Conservation (phyloP, 2,329 filamentous ascomycete genomes). For the Lecanicillium sp. region DNA sequence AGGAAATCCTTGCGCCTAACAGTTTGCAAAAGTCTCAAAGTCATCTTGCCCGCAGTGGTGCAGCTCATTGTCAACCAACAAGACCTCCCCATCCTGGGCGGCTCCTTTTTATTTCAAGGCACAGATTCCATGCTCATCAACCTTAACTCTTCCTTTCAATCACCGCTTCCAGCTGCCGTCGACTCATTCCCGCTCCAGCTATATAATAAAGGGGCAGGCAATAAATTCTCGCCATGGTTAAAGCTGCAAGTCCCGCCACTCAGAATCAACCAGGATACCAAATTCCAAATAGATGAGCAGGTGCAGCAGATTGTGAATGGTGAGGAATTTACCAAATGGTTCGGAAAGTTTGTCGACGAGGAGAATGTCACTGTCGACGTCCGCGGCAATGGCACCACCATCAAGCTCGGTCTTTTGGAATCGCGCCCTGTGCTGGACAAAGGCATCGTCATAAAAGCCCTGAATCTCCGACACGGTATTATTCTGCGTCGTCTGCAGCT, state of each 20-base stretch:
- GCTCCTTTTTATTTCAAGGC: slow-evolving; percentile 1
- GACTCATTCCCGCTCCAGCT: not conserved
- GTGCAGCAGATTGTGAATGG: not conserved
- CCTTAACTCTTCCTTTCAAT: not conserved
- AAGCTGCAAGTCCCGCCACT: not conserved
- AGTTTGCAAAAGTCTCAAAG: slow-evolving; percentile 1
- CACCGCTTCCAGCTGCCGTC: not conserved
- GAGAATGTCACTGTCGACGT: slow-evolving; percentile 1
- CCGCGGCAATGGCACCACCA: not conserved
- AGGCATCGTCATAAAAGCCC: not conserved
- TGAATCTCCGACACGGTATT: not conserved
- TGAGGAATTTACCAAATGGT: slow-evolving; percentile 2
- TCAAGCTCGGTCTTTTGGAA: not conserved
- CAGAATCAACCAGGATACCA: not conserved
- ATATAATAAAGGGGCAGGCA: not conserved
- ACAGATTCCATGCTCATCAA: slow-evolving; percentile 2
- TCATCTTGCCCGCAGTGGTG: slow-evolving; percentile 2
- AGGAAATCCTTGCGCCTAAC: too few relatives aligned
- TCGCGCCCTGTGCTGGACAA: slow-evolving; percentile 2
- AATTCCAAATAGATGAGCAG: slow-evolving; percentile 1
- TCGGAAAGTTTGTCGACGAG: slow-evolving; percentile 1
- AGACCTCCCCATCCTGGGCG: not conserved
- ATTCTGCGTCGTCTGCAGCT: slow-evolving; percentile 1
- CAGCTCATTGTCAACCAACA: slow-evolving; percentile 5
- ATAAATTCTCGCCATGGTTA: not conserved